phyloP scores from a whole-genome alignment of 257 asterid genomes.

The Petunia axillaris region DNA sequence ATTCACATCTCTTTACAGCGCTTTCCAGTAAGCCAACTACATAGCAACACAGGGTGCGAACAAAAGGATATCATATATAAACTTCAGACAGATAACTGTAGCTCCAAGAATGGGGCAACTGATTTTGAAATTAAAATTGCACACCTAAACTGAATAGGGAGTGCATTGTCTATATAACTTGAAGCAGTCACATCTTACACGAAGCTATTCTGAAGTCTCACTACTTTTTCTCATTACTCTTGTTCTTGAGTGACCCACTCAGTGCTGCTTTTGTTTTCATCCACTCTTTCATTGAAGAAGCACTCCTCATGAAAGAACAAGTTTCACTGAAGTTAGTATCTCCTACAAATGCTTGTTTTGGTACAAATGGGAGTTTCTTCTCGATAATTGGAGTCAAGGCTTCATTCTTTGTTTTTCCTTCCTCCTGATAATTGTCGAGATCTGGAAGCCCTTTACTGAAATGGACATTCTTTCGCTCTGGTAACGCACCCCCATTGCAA shows the following conservation, averaged over 20 bases:
- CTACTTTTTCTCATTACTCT: slow-evolving; percentile 37
- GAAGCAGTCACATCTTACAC: background rate
- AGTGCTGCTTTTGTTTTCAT: slow-evolving; percentile 60
- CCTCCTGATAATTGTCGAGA: slow-evolving; percentile 25
- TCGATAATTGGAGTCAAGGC: slow-evolving; percentile 24
- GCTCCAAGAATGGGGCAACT: background rate
- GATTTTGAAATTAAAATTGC: background rate
- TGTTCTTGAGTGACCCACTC: slow-evolving; percentile 60
- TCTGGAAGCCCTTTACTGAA: slow-evolving; percentile 25
- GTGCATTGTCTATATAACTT: background rate
- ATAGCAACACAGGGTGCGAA: background rate
- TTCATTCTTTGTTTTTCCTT: slow-evolving; percentile 29
- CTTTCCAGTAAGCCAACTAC: background rate
- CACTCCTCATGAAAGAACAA: slow-evolving; percentile 73
- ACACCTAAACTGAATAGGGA: background rate
- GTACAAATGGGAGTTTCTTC: slow-evolving; percentile 28
- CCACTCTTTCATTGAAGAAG: slow-evolving; percentile 82
- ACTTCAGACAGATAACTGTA: background rate
- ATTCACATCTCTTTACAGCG: background rate
- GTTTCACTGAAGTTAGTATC: slow-evolving; percentile 47
- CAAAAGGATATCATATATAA: background rate
- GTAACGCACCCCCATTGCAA: slow-evolving; percentile 23
- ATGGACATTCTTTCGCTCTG: slow-evolving; percentile 26
- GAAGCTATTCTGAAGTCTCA: slow-evolving; percentile 3
- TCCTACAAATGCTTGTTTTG: slow-evolving; percentile 33